Evolutionary conservation across 2,329 filamentous ascomycete genomes (phyloP), one percentile per base, ranked within the genome.

Genomic region (Volutella citrinella): DNA sequence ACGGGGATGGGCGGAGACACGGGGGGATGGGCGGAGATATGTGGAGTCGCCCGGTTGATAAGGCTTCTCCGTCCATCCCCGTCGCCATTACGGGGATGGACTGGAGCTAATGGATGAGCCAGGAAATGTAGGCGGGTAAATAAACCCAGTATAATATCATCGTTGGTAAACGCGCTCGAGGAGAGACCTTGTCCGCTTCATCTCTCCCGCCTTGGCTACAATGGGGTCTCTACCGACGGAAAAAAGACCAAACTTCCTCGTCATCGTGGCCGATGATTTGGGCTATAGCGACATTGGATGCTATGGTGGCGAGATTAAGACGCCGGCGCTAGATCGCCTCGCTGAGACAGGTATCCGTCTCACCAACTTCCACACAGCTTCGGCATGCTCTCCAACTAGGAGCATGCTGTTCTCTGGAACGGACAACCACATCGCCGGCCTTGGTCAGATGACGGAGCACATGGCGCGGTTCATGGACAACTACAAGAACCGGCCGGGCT

Each of bases 401-500:
- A 66, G 71, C 26, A 79, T 80, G 76, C 66, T 80, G 38, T 70
- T 79, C 62, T 76, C 73, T 1, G 76, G 76, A 7, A 79, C 74
- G 1, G 73, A 78, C 40, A 68, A 77, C 44, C 73, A 73, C 38
- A 71, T 72, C 31, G 67, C 67, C 5, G 66, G 75, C 2, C 57
- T 79, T 1, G 76, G 75, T 1, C 74, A 74, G 39, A 57, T 78
- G 46, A 68, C 70, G 28, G 72, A 78, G 56, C 48, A 36, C 13
- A 41, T 37, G 30, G 31, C 31, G 1, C 22, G 27, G 11, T 20
- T 30, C n/a, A 5, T 11, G 14, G 38, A 42, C 2, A 18, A 19
- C 5, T 27, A 45, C 17, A 27, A 35, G 10, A 40, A 36, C 4
- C 30, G 31, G 17, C 45, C 48, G 5, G 55, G 56, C 0, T 53